phyloP scores from a whole-genome alignment of 129 eudicot genomes.

The Arctium minus region DNA sequence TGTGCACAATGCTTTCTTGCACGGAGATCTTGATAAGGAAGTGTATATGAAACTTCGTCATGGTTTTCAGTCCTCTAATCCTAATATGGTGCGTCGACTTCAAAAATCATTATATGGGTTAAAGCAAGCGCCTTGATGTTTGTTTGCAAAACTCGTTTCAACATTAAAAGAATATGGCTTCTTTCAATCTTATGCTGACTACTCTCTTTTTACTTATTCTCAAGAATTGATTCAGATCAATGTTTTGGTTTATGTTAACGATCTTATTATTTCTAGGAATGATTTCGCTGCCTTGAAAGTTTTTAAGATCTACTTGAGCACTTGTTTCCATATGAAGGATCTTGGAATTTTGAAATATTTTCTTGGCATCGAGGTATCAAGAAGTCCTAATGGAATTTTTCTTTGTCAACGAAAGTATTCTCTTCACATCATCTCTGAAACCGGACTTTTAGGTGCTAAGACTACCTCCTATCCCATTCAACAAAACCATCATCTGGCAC shows the following conservation, averaged over 20 bases:
- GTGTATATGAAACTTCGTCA: not conserved
- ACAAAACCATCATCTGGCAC: not conserved
- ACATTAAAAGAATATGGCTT: not conserved
- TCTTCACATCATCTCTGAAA: no score
- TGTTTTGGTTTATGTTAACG: no score
- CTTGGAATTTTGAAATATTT: conserved; percentile 14
- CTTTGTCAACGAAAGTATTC: conserved; percentile 10
- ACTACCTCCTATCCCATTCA: not conserved
- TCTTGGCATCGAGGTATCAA: conserved; percentile 14
- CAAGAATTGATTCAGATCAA: no score
- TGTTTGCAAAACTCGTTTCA: no score
- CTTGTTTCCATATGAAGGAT: conserved; percentile 25
- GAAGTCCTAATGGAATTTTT: not conserved
- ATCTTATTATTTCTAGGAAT: no score
- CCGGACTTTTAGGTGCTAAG: no score
- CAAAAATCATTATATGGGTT: no score
- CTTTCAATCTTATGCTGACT: not conserved
- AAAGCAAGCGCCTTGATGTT: no score
- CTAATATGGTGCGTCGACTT: no score
- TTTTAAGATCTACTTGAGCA: conserved; percentile 8
- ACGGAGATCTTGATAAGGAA: not conserved
- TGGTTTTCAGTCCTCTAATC: not conserved
- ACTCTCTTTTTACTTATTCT: no score
- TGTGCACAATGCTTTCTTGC: no score
- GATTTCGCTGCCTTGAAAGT: no score